phyloP scores from a whole-genome alignment of 2,329 filamentous ascomycete species.

The Fusarium sp. region DNA sequence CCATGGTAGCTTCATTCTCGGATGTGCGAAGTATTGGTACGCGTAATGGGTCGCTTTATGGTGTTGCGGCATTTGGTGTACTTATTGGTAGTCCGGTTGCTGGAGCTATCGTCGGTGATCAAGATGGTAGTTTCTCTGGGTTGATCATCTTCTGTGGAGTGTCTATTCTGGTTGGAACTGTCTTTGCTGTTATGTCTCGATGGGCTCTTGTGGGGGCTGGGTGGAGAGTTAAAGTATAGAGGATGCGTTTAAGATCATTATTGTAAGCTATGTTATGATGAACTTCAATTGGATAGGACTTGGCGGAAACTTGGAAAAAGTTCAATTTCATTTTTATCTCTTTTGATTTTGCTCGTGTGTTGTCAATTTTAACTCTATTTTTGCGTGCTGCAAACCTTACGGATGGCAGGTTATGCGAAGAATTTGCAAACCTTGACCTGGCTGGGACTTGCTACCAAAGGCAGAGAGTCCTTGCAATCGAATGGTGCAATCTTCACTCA shows the following conservation, averaged over 20 bases:
- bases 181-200: not conserved
- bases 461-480: no score
- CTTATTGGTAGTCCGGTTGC: slow-evolving; percentile 41
- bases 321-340: not conserved
- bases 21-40: slow-evolving; percentile 66
- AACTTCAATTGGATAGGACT: rapidly evolving
- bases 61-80: slow-evolving; percentile 21
- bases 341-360: not conserved
- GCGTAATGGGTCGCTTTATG: slow-evolving; percentile 56
- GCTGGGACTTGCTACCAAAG: no score
- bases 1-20: slow-evolving; percentile 60
- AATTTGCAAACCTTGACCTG: no score
- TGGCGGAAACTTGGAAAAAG: rapidly evolving
- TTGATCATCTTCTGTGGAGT: slow-evolving; percentile 10
- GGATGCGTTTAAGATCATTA: rapidly evolving
- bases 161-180: not conserved
- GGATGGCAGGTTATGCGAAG: no score
- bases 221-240: not conserved
- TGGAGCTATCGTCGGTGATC: slow-evolving; percentile 24
- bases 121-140: not conserved
- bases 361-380: not conserved
- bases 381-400: not conserved
- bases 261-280: not conserved
- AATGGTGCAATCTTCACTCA: no score
- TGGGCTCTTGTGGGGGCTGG: not conserved